Evolutionary conservation across 768 basidiomycete species (phyloP), one percentile per base, ranked within the genome.

Genomic region (Hemileccinum rubropunctum): DNA sequence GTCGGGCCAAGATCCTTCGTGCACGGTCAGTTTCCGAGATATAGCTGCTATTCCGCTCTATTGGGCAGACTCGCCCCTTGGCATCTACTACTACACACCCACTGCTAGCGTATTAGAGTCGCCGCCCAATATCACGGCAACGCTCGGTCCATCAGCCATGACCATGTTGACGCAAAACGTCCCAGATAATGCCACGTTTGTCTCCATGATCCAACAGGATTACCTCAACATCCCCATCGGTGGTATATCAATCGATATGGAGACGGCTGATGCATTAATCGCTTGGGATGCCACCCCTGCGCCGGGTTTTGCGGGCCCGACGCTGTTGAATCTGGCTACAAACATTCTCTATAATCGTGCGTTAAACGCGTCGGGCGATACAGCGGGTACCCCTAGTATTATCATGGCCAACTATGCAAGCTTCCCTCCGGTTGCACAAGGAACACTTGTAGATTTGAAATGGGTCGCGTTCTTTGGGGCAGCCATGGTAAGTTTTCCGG

Each of bases 391-490:
- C 5, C 75, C 81, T 0, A 74, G 73, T n/a, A 64, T 85, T 15
- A 87, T 91, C 50, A 59, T 66, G 37, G 77, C 84, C 2, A 76
- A 71, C 47, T 89, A 80, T 64, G 71, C 77, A 37, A 64, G 67
- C 23, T 82, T 91, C 62, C 84, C 86, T 9, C 71, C 71, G 7
- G 65, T 80, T n/a, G 73, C 73, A 36, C 74, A 73, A 9, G 79
- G 78, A 8, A 82, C 83, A 3, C 70, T 87, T 15, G 64, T 77
- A 9, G 82, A 81, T 11, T 64, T 91, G 64, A 84, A 82, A 63
- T 91, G 89, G 88, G 65, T 83, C 15, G 79, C 77, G 6, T 91
- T 90, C 70, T 90, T 84, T 62, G 83, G 81, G 18, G 83, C 80
- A 30, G 74, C 77, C 1, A 86, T 89, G 84, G 87, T 87, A 50